Evolutionary conservation across 2,329 filamentous ascomycete species (phyloP).

Genomic region (Daldinia sp.): DNA sequence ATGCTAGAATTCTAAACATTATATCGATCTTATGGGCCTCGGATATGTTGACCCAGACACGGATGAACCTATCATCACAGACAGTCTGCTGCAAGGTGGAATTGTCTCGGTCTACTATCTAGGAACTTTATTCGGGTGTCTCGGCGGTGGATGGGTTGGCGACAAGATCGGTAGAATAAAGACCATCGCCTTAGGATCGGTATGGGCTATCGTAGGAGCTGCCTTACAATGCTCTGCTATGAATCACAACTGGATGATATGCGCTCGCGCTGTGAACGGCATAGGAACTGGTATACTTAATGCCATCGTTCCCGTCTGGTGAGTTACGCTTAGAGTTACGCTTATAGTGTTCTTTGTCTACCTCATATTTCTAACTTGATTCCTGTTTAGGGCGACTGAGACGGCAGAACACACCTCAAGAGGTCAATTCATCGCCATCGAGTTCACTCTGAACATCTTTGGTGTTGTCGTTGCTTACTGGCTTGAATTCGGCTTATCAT

Average conservation of each 20-base stretch:
- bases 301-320: constrained; percentile 75
- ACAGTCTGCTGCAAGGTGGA: constrained; percentile 71
- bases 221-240: constrained; percentile 73
- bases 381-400: constrained; percentile 67
- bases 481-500: constrained; percentile 70
- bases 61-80: constrained; percentile 64
- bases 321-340: constrained; percentile 14
- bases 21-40: constrained; percentile 73
- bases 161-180: constrained; percentile 72
- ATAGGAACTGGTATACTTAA: constrained; percentile 78
- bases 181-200: constrained; percentile 70
- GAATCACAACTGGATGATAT: constrained; percentile 78
- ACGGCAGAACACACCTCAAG: constrained; percentile 75
- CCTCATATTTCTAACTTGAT: constrained; percentile 9
- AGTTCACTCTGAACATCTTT: constrained; percentile 80
- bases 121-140: constrained; percentile 71
- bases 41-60: constrained; percentile 67
- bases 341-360: not conserved
- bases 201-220: constrained; percentile 72
- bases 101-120: constrained; percentile 70
- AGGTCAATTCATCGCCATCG: constrained; percentile 76
- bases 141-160: constrained; percentile 73
- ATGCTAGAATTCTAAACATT: constrained; percentile 66
- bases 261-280: constrained; percentile 71
- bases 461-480: constrained; percentile 75